Evolutionary conservation across 1,139 yeast species (phyloP), one percentile per base, ranked within the genome.

Genomic region (Pichia sp.): DNA sequence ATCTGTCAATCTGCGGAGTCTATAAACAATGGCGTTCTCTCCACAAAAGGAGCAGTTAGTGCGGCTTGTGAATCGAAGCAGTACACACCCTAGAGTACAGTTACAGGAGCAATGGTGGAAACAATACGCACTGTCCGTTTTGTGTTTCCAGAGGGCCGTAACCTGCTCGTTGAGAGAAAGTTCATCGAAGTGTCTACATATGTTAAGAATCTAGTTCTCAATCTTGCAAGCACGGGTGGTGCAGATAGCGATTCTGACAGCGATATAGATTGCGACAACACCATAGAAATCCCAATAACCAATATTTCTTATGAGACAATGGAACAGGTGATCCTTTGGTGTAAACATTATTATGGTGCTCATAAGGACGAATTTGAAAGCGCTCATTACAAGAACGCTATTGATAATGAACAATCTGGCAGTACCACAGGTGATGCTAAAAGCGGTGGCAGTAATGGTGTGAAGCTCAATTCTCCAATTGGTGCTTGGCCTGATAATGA

Each of bases 241-340:
- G 71, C n/a, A n/a, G n/a, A n/a, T n/a, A n/a, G n/a, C 16, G 63
- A 72, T 41, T 51, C 47, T 20, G 44, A 41, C 7, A 54, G 46
- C 12, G 52, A 48, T 11, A 60, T 53, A 5, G 55, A 53, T 5
- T 67, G 71, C 15, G 72, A 64, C 15, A 72, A 64, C 61, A 68
- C 74, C 63, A 69, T 69, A 25, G 93, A 83, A 49, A 78, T 86
- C 52, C 96, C 96, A 24, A 78, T 87, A 30, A 94, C 94, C 26
- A 84, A 82, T 50, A 93, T 85, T 27, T 64, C 85, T 50, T 72
- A 82, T 21, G 69, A 80, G 29, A 96, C 86, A 17, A 69, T 88
- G 56, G 74, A 80, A 55, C 84, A 85, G 58, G 93, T 88, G n/a
- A 69, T 88, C 41, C 94, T 85, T 58, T 88, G 95, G 93, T 87